Percentiles rank a stretch among this genome's conserved stretches.
Conservation (phyloP, 495 filamentous ascomycete species). For the Podospora anserina region DNA sequence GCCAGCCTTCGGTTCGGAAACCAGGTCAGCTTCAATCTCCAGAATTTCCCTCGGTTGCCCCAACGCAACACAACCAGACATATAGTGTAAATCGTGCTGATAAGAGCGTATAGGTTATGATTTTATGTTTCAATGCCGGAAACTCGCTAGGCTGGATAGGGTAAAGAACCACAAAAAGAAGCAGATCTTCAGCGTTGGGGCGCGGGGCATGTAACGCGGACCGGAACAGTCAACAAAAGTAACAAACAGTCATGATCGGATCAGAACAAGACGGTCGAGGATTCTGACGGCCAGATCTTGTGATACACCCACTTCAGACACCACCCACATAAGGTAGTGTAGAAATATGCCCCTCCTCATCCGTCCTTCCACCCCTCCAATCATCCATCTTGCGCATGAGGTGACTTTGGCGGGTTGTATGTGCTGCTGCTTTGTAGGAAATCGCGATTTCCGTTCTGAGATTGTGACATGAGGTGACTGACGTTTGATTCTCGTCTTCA, state of each 20-base stretch:
- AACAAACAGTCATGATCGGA: neutral
- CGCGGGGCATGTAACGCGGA: neutral
- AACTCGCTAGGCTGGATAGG: neutral
- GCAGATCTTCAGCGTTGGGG: slow-evolving; percentile 1
- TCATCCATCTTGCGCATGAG: neutral
- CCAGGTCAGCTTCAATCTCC: neutral
- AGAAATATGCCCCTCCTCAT: neutral
- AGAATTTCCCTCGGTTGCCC: neutral
- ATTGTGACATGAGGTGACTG: slow-evolving; percentile 9
- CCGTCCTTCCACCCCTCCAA: neutral
- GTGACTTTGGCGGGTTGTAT: neutral
- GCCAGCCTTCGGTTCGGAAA: neutral
- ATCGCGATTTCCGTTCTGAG: slow-evolving; percentile 13
- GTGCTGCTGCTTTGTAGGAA: neutral
- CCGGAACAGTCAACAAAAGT: neutral
- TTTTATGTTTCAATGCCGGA: neutral
- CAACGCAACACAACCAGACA: neutral
- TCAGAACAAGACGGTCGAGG: neutral
- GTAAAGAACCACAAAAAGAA: neutral
- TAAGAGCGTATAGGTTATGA: neutral
- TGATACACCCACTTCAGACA: neutral
- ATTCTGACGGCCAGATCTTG: neutral
- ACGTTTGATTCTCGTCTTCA: neutral
- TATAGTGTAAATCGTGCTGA: neutral
- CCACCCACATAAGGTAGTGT: neutral